These are phyloP conservation scores for Hypoxylon perforatum DNA, from an alignment of 495 filamentous ascomycete genomes.

Conservation along the genomic window DNA sequence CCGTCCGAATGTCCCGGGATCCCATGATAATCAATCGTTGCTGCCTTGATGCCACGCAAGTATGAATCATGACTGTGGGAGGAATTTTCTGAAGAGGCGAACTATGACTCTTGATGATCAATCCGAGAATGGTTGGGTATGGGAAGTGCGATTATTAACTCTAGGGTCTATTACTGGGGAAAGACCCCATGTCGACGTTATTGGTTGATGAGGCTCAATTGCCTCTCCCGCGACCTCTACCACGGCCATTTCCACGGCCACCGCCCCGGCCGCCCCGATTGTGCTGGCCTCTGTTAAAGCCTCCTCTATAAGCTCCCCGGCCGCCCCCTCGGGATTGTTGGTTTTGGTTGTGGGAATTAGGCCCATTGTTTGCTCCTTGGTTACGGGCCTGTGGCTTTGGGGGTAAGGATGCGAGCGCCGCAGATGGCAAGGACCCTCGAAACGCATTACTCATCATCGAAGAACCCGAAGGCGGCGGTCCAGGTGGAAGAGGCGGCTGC, in stretches of 20 bases:
- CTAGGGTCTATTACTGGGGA: no score
- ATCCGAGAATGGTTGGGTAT: no score
- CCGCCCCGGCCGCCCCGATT: constrained; percentile 30
- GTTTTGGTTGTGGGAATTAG: background rate
- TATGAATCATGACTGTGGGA: no score
- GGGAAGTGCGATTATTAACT: no score
- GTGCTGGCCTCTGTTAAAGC: constrained; percentile 8
- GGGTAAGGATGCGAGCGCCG: constrained; percentile 33
- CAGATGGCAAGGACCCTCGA: constrained; percentile 26
- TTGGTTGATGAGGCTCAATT: constrained; percentile 2
- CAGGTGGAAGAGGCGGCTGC: constrained; percentile 44
- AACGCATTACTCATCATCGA: constrained; percentile 5
- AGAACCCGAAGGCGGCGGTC: constrained; percentile 44
- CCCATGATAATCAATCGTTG: no score
- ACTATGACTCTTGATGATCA: no score
- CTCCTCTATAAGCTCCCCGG: constrained; percentile 14
- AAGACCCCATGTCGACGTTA: no score
- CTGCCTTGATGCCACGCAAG: no score
- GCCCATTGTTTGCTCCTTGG: background rate
- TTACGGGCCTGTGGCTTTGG: constrained; percentile 28
- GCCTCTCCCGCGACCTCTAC: constrained; percentile 41
- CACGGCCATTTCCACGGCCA: constrained; percentile 37
- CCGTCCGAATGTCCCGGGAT: no score
- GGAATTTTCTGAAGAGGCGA: no score
- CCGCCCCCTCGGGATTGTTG: background rate